Evolutionary conservation across 1,284 basidiomycete species (phyloP).

Genomic region (Boletellus sp.): DNA sequence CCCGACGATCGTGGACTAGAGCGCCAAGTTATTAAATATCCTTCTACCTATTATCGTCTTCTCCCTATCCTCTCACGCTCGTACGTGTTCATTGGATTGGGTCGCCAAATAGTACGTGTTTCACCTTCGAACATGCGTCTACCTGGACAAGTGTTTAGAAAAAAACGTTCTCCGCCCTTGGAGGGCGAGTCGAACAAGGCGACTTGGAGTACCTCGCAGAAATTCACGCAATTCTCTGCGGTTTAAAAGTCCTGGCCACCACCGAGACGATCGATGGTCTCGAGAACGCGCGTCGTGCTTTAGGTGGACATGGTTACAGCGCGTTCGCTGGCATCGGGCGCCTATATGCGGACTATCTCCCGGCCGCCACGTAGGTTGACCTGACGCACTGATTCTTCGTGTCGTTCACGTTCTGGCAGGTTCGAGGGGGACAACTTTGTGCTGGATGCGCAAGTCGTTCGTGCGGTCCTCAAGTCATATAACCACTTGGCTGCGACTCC

Average conservation of each 20-base stretch:
- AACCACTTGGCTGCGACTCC: constrained; percentile 23
- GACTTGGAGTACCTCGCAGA: constrained; percentile 63
- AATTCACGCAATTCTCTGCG: constrained; percentile 69
- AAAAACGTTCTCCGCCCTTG: constrained; percentile 48
- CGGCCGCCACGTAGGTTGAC: constrained; percentile 54
- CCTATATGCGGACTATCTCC: constrained; percentile 63
- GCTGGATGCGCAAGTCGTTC: constrained; percentile 69
- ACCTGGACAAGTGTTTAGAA: constrained; percentile 33
- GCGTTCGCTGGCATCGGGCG: constrained; percentile 64
- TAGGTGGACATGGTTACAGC: constrained; percentile 80
- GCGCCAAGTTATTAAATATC: constrained; percentile 65
- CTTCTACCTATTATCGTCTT: constrained; percentile 67
- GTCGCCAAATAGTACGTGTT: constrained; percentile 53
- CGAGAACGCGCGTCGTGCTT: constrained; percentile 65
- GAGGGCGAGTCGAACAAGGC: constrained; percentile 48
- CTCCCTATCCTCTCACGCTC: constrained; percentile 66
- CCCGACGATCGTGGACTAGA: constrained; percentile 53
- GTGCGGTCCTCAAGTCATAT: constrained; percentile 64
- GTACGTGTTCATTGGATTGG: constrained; percentile 70
- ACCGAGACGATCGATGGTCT: constrained; percentile 55
- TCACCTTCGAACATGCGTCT: background rate
- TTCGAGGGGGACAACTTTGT: constrained; percentile 80
- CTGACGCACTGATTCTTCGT: background rate
- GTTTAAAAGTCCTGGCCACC: constrained; percentile 64
- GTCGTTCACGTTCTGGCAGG: constrained; percentile 31